Conservation (phyloP, 192 early-diverging fungal species). For the Gamsiella multidivaricata region DNA sequence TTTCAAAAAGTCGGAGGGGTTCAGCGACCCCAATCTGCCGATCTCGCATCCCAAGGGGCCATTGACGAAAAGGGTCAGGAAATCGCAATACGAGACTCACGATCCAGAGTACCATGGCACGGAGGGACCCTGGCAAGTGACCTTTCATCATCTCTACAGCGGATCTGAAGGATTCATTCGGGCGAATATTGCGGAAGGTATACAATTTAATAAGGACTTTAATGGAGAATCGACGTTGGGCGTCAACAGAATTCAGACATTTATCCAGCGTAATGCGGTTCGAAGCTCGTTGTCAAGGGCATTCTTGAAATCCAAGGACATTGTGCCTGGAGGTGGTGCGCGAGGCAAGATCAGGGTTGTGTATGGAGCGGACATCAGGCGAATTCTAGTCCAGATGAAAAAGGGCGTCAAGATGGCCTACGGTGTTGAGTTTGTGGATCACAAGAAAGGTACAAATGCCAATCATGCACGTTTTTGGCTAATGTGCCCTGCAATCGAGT, state of each 20-base stretch:
- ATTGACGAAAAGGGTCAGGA: constrained; percentile 17
- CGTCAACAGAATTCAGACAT: constrained; percentile 31
- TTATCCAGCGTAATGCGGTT: constrained; percentile 38
- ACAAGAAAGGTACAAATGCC: constrained; percentile 26
- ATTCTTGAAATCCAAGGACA: constrained; percentile 17
- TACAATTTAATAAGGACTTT: constrained; percentile 34
- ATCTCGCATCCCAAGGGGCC: constrained; percentile 6
- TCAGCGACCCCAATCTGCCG: constrained; percentile 29
- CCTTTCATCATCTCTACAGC: constrained; percentile 15
- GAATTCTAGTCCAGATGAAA: constrained; percentile 15
- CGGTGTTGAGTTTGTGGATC: constrained; percentile 42
- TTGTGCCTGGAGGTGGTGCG: constrained; percentile 23
- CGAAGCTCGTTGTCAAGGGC: constrained; percentile 44
- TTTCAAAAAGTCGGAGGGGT: constrained; percentile 43
- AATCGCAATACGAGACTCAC: constrained; percentile 18
- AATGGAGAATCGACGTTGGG: constrained; percentile 40
- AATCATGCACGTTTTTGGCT: neutral
- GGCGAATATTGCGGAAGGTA: constrained; percentile 23
- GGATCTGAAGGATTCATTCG: constrained; percentile 18
- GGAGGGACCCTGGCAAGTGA: constrained; percentile 44
- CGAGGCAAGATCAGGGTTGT: constrained; percentile 38
- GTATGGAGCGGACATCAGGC: constrained; percentile 11
- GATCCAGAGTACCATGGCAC: constrained; percentile 38
- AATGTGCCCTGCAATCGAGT: too few relatives aligned
- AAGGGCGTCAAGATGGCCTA: constrained; percentile 31